Evolutionary conservation across 192 early-diverging fungal species (phyloP).

Genomic region (Chytriomyces sp.): DNA sequence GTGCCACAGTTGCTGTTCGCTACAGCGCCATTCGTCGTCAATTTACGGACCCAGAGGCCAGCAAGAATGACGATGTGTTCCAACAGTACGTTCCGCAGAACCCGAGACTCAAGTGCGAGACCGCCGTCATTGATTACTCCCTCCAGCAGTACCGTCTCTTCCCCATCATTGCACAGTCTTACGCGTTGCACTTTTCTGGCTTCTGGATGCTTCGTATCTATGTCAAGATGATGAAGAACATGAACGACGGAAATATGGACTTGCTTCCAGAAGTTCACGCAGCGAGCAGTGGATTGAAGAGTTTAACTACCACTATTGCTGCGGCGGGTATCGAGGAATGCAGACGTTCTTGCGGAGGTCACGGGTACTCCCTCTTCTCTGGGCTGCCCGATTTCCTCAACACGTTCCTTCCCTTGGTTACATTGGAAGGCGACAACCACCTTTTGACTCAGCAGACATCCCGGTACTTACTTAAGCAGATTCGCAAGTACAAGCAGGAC

Average conservation of each 20-base stretch:
- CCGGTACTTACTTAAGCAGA: constrained; percentile 74
- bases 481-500: constrained; percentile 56
- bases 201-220: constrained; percentile 81
- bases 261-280: constrained; percentile 75
- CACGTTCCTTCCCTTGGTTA: constrained; percentile 90
- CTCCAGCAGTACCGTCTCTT: constrained; percentile 94
- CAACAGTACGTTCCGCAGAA: constrained; percentile 7
- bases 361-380: constrained; percentile 92
- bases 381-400: constrained; percentile 68
- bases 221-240: constrained; percentile 71
- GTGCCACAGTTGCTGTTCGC: constrained; percentile 82
- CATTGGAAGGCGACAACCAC: constrained; percentile 59
- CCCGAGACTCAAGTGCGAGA: constrained; percentile 55
- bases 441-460: constrained; percentile 84
- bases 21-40: constrained; percentile 92
- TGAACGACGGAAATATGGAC: constrained; percentile 53
- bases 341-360: constrained; percentile 87
- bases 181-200: constrained; percentile 88
- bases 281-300: constrained; percentile 88
- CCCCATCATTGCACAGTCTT: constrained; percentile 86
- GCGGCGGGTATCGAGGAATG: constrained; percentile 90
- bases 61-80: constrained; percentile 27
- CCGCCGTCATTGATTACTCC: constrained; percentile 88
- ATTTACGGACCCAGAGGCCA: constrained; percentile 67
- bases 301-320: constrained; percentile 91